These are phyloP conservation scores for Trypanosoma congolense DNA, from an alignment of 208 protist genomes.

Conservation along the genomic window DNA sequence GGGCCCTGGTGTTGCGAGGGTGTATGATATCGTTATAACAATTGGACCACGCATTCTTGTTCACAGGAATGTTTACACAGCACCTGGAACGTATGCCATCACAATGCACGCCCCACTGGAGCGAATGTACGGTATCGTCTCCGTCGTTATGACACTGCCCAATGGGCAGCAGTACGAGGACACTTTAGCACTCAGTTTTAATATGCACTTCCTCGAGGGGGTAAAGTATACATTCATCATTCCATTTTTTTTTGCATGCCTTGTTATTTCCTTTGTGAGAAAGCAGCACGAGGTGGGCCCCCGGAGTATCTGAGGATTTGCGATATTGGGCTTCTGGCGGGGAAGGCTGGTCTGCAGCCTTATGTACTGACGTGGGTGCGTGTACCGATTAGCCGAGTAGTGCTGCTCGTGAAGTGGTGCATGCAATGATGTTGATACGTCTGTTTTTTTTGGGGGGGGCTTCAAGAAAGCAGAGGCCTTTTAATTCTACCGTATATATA, in stretches of 20 bases:
- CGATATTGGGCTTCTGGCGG: not conserved
- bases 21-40: slow-evolving; percentile 63
- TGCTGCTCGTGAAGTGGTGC: too few species aligned
- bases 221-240: slow-evolving; percentile 75
- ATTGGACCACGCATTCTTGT: slow-evolving; percentile 60
- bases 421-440: too few species aligned
- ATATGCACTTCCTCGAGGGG: slow-evolving; percentile 78
- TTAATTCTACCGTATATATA: too few species aligned
- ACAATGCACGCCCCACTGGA: slow-evolving; percentile 54
- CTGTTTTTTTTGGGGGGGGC: too few species aligned
- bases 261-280: slow-evolving; percentile 60
- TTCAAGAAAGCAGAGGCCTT: too few species aligned
- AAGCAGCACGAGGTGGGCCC: slow-evolving; percentile 48
- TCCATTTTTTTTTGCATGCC: slow-evolving; percentile 56
- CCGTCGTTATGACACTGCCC: slow-evolving; percentile 50
- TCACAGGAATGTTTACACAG: slow-evolving; percentile 33
- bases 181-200: slow-evolving; percentile 68
- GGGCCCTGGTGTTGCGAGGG: not conserved
- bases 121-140: slow-evolving; percentile 54
- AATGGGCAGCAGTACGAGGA: slow-evolving; percentile 78
- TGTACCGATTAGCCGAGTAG: too few species aligned
- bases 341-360: too few species aligned
- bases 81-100: slow-evolving; percentile 43
- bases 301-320: not conserved
- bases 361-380: too few species aligned